Base-by-base conservation (phyloP, 441 rosid genomes). In the Erysimum cheiri region DNA sequence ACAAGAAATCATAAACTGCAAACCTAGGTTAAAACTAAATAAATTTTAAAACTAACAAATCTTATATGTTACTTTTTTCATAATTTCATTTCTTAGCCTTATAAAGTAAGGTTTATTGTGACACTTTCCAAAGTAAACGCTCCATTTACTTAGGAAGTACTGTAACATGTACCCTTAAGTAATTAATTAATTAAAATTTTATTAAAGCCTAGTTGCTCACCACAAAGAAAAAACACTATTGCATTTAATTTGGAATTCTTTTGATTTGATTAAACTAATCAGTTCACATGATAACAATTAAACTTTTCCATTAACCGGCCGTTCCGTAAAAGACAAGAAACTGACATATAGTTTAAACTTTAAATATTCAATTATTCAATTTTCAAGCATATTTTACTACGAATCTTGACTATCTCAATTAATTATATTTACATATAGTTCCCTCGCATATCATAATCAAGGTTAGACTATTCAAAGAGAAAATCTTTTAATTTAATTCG, bases 291-390 rank as follows among this genome's bases (percentile, higher is more conserved):
- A 36, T 50, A 41, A 17, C 5, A 43, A 47, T n/a, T 43, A 33
- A 60, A 47, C 24, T 1, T 40, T 61, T 53, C 19, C 61, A 31
- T 61, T 70, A 69, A 60, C 68, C 61, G 50, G 52, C 26, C 49
- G 35, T 60, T 15, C 53, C 52, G 74, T 60, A 48, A 50, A 50
- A 61, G 74, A 70, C 61, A 70, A 60, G 28, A 50, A 70, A 49
- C 15, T 29, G 4, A 37, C 39, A 28, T 28, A 11, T 49, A 48
- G 32, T 22, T 33, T 24, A 24, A 24, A 4, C 15, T 22, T 33
- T 24, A 24, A 24, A 4, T 28, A 35, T 28, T 60, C 60, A 49
- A 29, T 49, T 11, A 60, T 35, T 40, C 13, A 37, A 69, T 26
- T 26, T 26, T 26, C 28, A 26, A 43, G 43, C 46, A 50, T 60